Conservation (phyloP, 129 eudicot species). For the Logfia minima region DNA sequence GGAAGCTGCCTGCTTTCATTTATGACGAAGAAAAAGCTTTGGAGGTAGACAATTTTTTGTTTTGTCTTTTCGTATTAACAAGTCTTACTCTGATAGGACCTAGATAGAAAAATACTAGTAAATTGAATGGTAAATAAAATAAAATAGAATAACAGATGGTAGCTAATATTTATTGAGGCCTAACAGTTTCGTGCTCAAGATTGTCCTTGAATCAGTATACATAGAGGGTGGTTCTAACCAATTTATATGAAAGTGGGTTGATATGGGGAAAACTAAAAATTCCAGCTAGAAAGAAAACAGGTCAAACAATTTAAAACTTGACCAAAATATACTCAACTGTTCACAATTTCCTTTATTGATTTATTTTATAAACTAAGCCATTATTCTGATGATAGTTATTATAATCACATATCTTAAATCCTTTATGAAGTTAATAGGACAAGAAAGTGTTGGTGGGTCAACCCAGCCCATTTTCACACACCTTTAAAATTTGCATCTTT, state of each 20-base stretch:
- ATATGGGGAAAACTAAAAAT: background rate
- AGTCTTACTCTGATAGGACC: background rate
- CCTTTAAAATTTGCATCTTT: background rate
- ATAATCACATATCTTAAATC: background rate
- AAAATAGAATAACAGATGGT: background rate
- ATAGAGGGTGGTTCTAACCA: background rate
- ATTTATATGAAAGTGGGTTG: background rate
- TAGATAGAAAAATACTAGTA: background rate
- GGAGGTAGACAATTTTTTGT: constrained; percentile 51
- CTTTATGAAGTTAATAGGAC: background rate
- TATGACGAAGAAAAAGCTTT: constrained; percentile 89
- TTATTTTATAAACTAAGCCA: background rate
- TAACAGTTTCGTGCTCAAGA: background rate
- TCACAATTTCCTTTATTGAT: background rate
- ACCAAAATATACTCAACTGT: background rate
- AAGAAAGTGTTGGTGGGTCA: background rate
- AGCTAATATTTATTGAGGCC: background rate
- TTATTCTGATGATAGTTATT: too few relatives aligned
- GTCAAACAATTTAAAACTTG: background rate
- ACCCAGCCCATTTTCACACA: background rate
- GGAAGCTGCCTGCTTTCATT: constrained; percentile 76
- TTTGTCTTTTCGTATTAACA: background rate
- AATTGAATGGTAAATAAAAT: background rate
- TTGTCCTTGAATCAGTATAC: background rate
- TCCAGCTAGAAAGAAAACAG: background rate